Conservation (phyloP, 192 early-diverging fungal genomes). For the Linnemannia elongata region DNA sequence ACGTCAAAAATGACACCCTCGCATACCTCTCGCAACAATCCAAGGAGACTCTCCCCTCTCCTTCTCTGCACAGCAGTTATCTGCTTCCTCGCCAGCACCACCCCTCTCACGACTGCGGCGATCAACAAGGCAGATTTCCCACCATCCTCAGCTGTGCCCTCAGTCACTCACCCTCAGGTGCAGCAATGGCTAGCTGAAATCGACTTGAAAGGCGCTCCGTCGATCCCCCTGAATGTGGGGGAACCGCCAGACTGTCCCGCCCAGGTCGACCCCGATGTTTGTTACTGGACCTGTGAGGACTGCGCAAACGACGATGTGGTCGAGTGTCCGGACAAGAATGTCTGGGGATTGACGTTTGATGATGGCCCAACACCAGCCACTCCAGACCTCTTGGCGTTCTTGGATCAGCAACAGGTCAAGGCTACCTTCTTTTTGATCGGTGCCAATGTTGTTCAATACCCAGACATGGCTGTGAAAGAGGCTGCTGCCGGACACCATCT, state of each 20-base stretch:
- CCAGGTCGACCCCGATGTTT: neutral
- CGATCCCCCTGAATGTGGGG: slow-evolving; percentile 13
- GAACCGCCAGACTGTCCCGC: slow-evolving; percentile 26
- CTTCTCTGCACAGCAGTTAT: neutral
- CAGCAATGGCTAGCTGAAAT: slow-evolving; percentile 40
- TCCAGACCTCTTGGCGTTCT: slow-evolving; percentile 59
- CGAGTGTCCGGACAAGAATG: slow-evolving; percentile 54
- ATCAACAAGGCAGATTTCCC: slow-evolving; percentile 5
- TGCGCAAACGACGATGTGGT: slow-evolving; percentile 59
- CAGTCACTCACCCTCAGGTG: slow-evolving; percentile 16
- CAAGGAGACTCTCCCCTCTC: neutral
- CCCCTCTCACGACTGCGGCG: neutral
- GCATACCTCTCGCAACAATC: neutral
- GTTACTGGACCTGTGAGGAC: slow-evolving; percentile 64
- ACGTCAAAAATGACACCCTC: neutral
- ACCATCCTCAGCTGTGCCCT: neutral
- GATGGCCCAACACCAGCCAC: slow-evolving; percentile 72
- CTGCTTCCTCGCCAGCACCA: neutral
- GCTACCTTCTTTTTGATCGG: slow-evolving; percentile 78
- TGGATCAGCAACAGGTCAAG: slow-evolving; percentile 62
- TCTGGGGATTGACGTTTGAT: slow-evolving; percentile 74
- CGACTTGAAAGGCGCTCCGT: slow-evolving; percentile 28
- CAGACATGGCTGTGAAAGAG: slow-evolving; percentile 23
- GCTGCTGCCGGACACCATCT: slow-evolving; percentile 30
- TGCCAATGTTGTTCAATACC: slow-evolving; percentile 65